Evolutionary conservation across 2,329 filamentous ascomycete genomes (phyloP), one percentile per base, ranked within the genome.

Genomic region (Diplodia scrobiculata): DNA sequence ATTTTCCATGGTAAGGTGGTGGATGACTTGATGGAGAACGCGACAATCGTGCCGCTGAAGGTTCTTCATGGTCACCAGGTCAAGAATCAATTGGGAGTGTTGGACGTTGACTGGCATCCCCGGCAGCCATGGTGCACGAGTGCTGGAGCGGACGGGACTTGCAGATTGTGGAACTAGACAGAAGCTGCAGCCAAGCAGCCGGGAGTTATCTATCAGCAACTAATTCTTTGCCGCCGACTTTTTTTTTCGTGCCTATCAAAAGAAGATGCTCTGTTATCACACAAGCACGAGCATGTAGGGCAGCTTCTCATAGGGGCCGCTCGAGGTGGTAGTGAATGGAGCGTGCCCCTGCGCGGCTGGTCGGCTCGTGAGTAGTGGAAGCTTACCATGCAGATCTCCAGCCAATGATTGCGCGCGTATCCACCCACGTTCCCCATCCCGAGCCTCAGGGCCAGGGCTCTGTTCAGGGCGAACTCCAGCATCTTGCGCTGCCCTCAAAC

Each of bases 1-100:
- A 91, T 99, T 64, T 98, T 98, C 86, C 94, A 98, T 76, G 94
- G 92, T 66, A 96, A 94, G 79, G 94, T 98, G 32, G 92, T 96
- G 34, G 92, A 89, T 68, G 95, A 99, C 76, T 83, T 97, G 76
- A 91, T 99, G 86, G 92, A 96, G 81, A 97, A 97, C 74, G 93
- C 95, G 6, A 96, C 90, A 14, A 97, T 99, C 73, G 95, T 98
- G 62, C 95, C 95, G 9, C 84, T 99, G 69, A 99, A 98, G 84
- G 92, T 96, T 73, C 84, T 99, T 58, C 89, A 87, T 74, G 95
- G 95, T 0, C 95, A 99, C 80, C 91, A 89, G 79, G 88, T 98
- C 2, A 89, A 90, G 74, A 90, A 87, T 74, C 89, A 92, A 71
- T 80, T 99, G 67, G 95, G 95, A 70, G 93, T 98, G 17, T 84